Evolutionary conservation across 2,329 filamentous ascomycete species (phyloP).

Genomic region (Hansfordia pulvinata): DNA sequence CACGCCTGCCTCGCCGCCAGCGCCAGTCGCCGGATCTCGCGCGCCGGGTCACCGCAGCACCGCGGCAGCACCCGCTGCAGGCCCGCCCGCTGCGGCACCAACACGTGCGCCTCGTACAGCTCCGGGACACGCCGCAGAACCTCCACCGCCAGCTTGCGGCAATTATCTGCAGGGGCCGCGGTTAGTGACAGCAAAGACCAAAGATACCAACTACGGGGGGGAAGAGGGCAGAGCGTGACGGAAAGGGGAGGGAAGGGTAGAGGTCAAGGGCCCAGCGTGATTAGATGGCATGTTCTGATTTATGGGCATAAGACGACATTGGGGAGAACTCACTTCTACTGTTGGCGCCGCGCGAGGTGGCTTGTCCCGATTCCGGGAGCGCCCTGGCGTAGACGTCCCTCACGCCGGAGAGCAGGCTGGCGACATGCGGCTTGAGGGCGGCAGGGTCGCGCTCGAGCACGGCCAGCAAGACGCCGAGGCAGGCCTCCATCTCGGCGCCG

Average conservation of each 20-base stretch:
- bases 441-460: conserved; percentile 31
- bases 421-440: conserved; percentile 31
- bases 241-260: not conserved
- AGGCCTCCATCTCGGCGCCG: conserved; percentile 29
- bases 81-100: conserved; percentile 27
- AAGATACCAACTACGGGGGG: conserved; percentile 7
- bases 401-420: conserved; percentile 32
- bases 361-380: conserved; percentile 8
- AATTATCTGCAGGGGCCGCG: conserved; percentile 15
- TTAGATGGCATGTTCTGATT: no score
- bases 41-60: conserved; percentile 38
- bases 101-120: conserved; percentile 30
- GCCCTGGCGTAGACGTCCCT: conserved; percentile 20
- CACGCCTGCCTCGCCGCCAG: conserved; percentile 34
- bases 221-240: no score
- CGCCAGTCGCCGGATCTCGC: conserved; percentile 36
- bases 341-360: conserved; percentile 2
- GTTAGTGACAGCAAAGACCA: conserved; percentile 4
- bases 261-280: no score
- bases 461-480: conserved; percentile 32
- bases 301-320: not conserved
- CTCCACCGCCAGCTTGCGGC: conserved; percentile 31
- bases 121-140: conserved; percentile 32
- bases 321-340: not conserved
- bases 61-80: conserved; percentile 32